phyloP scores from a whole-genome alignment of 805 yeast genomes.

The Huiozyma naganishii region DNA sequence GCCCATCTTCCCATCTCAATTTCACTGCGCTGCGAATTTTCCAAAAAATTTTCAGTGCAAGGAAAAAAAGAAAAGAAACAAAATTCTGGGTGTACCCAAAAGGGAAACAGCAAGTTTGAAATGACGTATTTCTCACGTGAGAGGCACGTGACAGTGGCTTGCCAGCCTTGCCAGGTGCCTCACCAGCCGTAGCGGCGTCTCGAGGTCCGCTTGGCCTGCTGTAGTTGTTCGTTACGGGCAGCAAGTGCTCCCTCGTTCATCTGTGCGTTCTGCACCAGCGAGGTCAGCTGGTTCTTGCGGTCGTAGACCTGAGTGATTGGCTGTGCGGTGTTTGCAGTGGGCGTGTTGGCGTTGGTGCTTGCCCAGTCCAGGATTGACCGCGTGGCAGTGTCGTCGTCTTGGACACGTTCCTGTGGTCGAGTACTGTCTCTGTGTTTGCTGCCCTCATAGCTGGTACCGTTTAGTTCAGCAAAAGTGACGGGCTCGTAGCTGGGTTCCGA shows the following conservation, averaged over 20 bases:
- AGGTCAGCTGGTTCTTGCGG: constrained; percentile 13
- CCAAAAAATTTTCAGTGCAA: background rate
- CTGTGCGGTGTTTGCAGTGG: constrained; percentile 3
- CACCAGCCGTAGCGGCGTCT: constrained; percentile 17
- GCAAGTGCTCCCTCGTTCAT: constrained; percentile 10
- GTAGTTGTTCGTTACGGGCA: constrained; percentile 9
- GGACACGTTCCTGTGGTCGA: too few relatives aligned
- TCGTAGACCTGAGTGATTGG: constrained; percentile 9
- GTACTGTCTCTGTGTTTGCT: background rate
- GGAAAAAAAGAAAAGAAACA: background rate
- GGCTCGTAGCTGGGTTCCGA: constrained; percentile 1
- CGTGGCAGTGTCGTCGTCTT: background rate
- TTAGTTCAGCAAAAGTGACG: background rate
- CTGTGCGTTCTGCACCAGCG: constrained; percentile 14
- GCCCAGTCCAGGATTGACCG: background rate
- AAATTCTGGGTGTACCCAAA: background rate
- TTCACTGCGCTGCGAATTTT: too few relatives aligned
- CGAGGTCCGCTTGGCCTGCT: constrained; percentile 8
- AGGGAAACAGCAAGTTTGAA: background rate
- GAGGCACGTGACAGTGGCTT: too few relatives aligned
- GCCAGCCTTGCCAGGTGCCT: background rate
- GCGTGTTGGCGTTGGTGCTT: constrained; percentile 5
- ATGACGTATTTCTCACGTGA: background rate
- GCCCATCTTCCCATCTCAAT: too few relatives aligned
- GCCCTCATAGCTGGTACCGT: background rate